Evolutionary conservation across 352 stramenopile species (phyloP).

Genomic region (Plasmopara viticola): DNA sequence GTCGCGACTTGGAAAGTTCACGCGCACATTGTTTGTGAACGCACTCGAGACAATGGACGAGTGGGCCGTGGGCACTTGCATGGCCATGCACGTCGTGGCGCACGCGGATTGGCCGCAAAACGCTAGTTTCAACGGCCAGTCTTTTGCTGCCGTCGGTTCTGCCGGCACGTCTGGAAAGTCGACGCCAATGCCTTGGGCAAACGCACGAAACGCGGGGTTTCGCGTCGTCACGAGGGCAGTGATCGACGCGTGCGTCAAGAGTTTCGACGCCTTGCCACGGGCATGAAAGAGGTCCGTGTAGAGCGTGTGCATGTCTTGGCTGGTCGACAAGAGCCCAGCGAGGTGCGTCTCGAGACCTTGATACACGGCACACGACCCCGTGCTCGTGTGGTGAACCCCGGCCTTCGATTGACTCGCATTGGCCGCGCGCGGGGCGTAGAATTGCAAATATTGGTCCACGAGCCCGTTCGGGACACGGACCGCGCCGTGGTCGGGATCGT

Average conservation of each 20-base stretch:
- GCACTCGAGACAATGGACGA: conserved; percentile 38
- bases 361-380: conserved; percentile 45
- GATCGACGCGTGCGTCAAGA: conserved; percentile 38
- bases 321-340: conserved; percentile 38
- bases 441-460: conserved; percentile 52
- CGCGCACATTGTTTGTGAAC: conserved; percentile 41
- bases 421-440: conserved; percentile 24
- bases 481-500: conserved; percentile 35
- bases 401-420: conserved; percentile 3
- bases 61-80: conserved; percentile 35
- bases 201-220: conserved; percentile 30
- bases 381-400: conserved; percentile 29
- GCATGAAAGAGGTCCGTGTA: conserved; percentile 56
- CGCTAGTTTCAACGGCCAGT: conserved; percentile 36
- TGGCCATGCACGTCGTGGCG: conserved; percentile 46
- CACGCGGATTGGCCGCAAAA: conserved; percentile 52
- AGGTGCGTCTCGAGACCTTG: conserved; percentile 30
- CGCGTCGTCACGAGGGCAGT: conserved; percentile 34
- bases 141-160: neutral
- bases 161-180: conserved; percentile 21
- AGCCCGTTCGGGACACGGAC: conserved; percentile 23
- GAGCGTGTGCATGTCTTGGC: conserved; percentile 52
- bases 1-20: conserved; percentile 34
- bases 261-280: conserved; percentile 32
- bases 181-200: conserved; percentile 41